phyloP scores from a whole-genome alignment of 2,329 filamentous ascomycete genomes.

The Chaetomiaceae sp. region DNA sequence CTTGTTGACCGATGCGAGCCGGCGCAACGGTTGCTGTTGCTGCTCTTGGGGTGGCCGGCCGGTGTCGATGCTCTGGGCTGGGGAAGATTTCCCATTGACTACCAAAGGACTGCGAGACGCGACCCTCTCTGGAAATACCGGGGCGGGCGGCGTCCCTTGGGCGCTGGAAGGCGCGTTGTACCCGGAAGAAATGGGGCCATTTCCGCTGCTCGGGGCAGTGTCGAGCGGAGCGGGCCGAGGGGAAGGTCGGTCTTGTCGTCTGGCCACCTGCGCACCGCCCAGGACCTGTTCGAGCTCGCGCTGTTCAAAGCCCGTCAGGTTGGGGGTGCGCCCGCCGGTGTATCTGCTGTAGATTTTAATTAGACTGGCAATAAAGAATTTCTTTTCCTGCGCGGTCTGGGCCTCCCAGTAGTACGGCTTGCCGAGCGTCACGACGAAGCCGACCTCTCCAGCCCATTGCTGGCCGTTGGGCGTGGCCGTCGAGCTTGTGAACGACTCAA shows the following conservation, averaged over 20 bases:
- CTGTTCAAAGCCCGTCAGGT: constrained; percentile 76
- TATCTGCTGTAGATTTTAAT: constrained; percentile 98
- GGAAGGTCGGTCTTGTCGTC: constrained; percentile 24
- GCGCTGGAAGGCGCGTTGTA: constrained; percentile 29
- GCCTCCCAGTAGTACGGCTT: constrained; percentile 99
- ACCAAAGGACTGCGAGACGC: constrained; percentile 30
- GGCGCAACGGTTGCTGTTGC: constrained; percentile 40
- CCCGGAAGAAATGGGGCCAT: constrained; percentile 25
- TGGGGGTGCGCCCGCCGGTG: constrained; percentile 76
- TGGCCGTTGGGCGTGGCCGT: constrained; percentile 53
- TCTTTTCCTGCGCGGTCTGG: constrained; percentile 90
- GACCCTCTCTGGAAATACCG: constrained; percentile 18
- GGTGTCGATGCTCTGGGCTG: constrained; percentile 49
- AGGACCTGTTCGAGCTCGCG: constrained; percentile 72
- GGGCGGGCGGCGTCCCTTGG: constrained; percentile 7
- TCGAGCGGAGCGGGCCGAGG: constrained; percentile 24
- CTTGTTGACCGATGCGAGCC: constrained; percentile 47
- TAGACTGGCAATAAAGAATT: constrained; percentile 94
- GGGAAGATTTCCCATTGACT: constrained; percentile 39
- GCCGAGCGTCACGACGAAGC: constrained; percentile 81
- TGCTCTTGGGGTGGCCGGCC: constrained; percentile 38
- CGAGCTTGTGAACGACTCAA: constrained; percentile 73
- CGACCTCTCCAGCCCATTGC: constrained; percentile 76
- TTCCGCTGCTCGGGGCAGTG: constrained; percentile 19
- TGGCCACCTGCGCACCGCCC: constrained; percentile 42